Evolutionary conservation across 192 early-diverging fungal genomes (phyloP).

Genomic region (Coemansia sp.): DNA sequence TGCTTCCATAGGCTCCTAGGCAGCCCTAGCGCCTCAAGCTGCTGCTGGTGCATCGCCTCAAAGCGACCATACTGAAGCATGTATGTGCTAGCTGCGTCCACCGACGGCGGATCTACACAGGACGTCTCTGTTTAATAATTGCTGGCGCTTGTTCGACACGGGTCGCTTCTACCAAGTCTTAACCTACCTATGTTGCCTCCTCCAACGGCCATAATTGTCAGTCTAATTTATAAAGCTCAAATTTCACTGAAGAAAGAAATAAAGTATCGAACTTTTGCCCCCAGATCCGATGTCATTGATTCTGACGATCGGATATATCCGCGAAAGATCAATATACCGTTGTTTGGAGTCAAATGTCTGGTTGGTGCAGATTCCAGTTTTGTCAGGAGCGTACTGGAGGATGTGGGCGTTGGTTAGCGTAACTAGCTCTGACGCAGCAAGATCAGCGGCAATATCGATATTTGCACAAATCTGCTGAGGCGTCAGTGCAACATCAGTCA

Average conservation of each 20-base stretch:
- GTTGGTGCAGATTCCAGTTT: conserved; percentile 55
- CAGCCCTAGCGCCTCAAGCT: conserved; percentile 43
- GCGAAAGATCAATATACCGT: conserved; percentile 79
- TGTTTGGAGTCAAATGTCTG: conserved; percentile 74
- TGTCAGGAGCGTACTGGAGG: not conserved
- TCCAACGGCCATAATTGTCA: not conserved
- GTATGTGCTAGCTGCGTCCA: conserved; percentile 31
- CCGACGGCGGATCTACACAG: conserved; percentile 3
- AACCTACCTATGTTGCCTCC: not conserved
- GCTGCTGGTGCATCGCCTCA: conserved; percentile 39
- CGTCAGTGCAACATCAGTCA: not conserved
- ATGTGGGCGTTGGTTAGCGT: not conserved
- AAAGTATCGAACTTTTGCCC: too few relatives aligned
- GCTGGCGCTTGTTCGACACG: not conserved
- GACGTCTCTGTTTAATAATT: not conserved
- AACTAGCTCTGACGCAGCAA: not conserved
- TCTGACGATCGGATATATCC: conserved; percentile 31
- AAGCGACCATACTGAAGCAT: conserved; percentile 44
- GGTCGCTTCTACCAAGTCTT: not conserved
- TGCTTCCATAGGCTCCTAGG: conserved; percentile 38
- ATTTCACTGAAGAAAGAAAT: too few relatives aligned
- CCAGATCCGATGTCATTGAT: too few relatives aligned
- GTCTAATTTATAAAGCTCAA: too few relatives aligned
- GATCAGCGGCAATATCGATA: not conserved
- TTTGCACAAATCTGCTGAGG: not conserved